Conservation (phyloP, 495 filamentous ascomycete genomes). For the Annulohypoxylon stygium region DNA sequence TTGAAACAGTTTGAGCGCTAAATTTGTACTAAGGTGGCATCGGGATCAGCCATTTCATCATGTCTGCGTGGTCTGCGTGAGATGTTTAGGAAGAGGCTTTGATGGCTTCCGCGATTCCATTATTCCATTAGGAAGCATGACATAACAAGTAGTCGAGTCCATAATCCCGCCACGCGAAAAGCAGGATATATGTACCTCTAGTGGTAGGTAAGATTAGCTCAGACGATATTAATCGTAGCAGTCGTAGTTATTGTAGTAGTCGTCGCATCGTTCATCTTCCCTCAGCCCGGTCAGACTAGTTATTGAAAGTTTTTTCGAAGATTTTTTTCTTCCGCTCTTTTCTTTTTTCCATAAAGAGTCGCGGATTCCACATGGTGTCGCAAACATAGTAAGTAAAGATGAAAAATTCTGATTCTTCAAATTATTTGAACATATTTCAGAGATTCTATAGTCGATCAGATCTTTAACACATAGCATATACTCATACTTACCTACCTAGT, state of each 20-base stretch:
- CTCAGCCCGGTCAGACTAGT: not conserved
- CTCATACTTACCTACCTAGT: not conserved
- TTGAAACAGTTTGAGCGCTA: conserved; percentile 6
- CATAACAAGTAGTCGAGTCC: not conserved
- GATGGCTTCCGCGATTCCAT: not conserved
- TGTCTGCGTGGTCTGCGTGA: conserved; percentile 9
- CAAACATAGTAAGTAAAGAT: not conserved
- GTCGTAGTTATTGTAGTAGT: not conserved
- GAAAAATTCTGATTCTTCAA: not conserved
- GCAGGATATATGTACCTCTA: not conserved
- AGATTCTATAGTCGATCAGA: not conserved
- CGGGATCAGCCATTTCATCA: conserved; percentile 28
- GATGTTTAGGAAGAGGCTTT: conserved; percentile 1
- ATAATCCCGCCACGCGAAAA: conserved; percentile 12
- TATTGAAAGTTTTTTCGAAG: not conserved
- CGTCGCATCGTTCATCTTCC: not conserved
- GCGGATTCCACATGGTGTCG: not conserved
- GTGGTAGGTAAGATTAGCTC: not conserved
- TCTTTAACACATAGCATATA: not conserved
- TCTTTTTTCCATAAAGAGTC: not conserved
- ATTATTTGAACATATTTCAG: not conserved
- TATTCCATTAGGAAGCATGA: conserved; percentile 1
- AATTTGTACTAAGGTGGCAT: conserved; percentile 13
- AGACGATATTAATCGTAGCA: no score
- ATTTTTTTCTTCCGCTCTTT: not conserved